Conservation (phyloP, 176 grass and related monocot genomes). For the Aechmea fasciata region DNA sequence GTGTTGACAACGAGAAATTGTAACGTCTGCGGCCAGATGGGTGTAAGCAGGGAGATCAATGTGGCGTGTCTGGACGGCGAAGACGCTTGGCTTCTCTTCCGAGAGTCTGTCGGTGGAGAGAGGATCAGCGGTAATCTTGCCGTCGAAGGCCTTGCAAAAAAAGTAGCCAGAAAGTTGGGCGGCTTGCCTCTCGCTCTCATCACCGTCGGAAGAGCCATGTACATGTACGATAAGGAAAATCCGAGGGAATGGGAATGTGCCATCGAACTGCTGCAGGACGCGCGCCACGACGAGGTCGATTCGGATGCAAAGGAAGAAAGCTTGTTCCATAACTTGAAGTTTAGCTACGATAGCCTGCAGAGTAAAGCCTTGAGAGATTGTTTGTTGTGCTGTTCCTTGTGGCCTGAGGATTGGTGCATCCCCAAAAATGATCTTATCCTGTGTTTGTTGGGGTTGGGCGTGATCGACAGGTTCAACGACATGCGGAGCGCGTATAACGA, state of each 20-base stretch:
- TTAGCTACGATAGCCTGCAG: constrained; percentile 29
- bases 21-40: constrained; percentile 46
- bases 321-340: constrained; percentile 17
- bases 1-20: constrained; percentile 39
- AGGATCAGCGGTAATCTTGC: constrained; percentile 12
- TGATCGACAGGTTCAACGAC: constrained; percentile 1
- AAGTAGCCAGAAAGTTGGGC: constrained; percentile 6
- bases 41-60: constrained; percentile 20
- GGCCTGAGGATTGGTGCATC: constrained; percentile 17
- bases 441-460: constrained; percentile 29
- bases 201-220: constrained; percentile 19
- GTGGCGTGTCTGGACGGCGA: constrained; percentile 40
- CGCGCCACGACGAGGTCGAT: background rate
- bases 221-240: constrained; percentile 14
- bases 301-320: background rate
- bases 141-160: constrained; percentile 12
- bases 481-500: constrained; percentile 7
- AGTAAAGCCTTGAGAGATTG: background rate
- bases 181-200: constrained; percentile 35
- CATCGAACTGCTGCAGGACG: constrained; percentile 7
- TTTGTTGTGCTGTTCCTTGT: constrained; percentile 25
- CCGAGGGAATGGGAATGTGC: constrained; percentile 11
- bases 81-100: constrained; percentile 37
- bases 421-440: constrained; percentile 18
- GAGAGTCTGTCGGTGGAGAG: constrained; percentile 14